Percentiles rank a stretch among this genome's conserved stretches.
These are phyloP conservation scores for Fusarium sp. DNA, from an alignment of 2,329 filamentous ascomycete genomes.

Conservation along the genomic window DNA sequence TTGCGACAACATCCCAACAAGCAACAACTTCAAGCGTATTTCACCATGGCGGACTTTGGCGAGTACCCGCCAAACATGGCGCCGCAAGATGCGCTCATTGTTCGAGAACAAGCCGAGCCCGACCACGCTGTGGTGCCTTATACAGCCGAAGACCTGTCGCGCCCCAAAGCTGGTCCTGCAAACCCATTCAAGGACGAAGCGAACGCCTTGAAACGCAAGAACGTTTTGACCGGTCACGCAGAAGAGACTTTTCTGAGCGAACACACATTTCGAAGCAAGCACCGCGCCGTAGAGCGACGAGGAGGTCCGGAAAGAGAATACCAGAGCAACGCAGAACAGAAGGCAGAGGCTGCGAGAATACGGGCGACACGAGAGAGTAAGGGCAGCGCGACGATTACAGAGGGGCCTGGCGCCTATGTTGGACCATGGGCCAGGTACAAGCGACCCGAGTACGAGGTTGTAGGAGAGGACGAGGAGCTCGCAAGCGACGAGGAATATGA, in stretches of 20 bases:
- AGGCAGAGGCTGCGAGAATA: conserved; percentile 76
- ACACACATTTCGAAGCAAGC: conserved; percentile 87
- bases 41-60: conserved; percentile 68
- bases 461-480: conserved; percentile 79
- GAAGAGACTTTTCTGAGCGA: conserved; percentile 92
- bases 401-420: conserved; percentile 88
- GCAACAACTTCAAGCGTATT: not conserved
- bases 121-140: conserved; percentile 72
- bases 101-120: conserved; percentile 63
- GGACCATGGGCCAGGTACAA: conserved; percentile 94
- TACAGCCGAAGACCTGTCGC: conserved; percentile 77
- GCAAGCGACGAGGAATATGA: conserved; percentile 84
- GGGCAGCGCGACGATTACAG: conserved; percentile 83
- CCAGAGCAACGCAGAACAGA: conserved; percentile 66
- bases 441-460: conserved; percentile 77
- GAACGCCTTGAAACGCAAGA: conserved; percentile 77
- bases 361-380: conserved; percentile 84
- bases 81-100: conserved; percentile 71
- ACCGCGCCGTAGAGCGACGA: conserved; percentile 81
- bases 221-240: conserved; percentile 85
- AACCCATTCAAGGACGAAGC: conserved; percentile 79
- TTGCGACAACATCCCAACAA: conserved; percentile 16
- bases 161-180: conserved; percentile 72
- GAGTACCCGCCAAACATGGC: conserved; percentile 75
- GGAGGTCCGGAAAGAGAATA: conserved; percentile 68